These are phyloP conservation scores for Silene conica DNA, from an alignment of 148 eudicot genomes.

Conservation along the genomic window DNA sequence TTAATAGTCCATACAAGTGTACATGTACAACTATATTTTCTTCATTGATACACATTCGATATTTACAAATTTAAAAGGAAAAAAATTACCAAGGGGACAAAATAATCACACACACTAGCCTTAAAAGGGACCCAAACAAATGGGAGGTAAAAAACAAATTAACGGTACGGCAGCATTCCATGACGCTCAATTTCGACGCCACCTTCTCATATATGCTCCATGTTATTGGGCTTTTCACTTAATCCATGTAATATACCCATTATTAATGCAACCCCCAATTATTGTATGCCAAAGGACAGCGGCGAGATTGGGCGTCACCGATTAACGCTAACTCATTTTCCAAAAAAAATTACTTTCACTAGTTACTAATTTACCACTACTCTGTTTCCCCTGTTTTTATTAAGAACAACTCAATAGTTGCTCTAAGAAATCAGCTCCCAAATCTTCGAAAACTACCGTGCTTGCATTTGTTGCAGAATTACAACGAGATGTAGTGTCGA, in stretches of 20 bases:
- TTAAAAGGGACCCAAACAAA: not conserved
- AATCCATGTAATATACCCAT: too few relatives aligned
- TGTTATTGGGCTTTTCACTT: too few relatives aligned
- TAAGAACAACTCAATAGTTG: constrained; percentile 32
- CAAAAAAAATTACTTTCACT: not conserved
- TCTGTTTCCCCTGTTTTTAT: not conserved
- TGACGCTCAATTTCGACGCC: too few relatives aligned
- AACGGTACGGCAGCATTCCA: too few relatives aligned
- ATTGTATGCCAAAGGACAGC: too few relatives aligned
- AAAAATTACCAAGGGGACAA: constrained; percentile 22
- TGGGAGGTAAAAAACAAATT: not conserved
- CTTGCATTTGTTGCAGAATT: not conserved
- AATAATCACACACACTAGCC: constrained; percentile 19
- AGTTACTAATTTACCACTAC: not conserved
- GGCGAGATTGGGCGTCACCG: too few relatives aligned
- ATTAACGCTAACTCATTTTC: too few relatives aligned
- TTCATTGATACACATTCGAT: constrained; percentile 4
- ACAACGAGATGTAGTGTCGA: not conserved
- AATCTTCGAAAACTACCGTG: constrained; percentile 53
- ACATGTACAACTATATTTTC: not conserved
- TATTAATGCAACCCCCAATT: too few relatives aligned
- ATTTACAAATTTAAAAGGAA: constrained; percentile 28
- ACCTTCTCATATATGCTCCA: too few relatives aligned
- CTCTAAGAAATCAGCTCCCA: constrained; percentile 59
- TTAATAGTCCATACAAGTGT: not conserved